Conservation (phyloP, 768 basidiomycete species). For the Mycena filopes region DNA sequence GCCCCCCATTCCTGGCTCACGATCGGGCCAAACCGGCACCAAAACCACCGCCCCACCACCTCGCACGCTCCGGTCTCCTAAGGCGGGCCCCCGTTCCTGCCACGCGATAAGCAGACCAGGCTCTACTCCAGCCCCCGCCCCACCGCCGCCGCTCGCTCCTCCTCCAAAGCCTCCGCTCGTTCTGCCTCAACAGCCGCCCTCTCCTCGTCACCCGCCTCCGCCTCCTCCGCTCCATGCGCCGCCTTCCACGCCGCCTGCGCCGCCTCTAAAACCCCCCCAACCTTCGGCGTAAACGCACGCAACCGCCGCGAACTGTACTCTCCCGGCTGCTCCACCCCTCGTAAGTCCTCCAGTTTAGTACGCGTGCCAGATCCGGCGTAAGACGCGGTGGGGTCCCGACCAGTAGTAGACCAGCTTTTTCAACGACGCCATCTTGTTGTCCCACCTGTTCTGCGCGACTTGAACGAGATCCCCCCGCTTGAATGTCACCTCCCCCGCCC, state of each 20-base stretch:
- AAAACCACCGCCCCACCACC: too few species aligned
- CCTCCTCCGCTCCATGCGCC: not conserved
- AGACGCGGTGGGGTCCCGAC: constrained; percentile 38
- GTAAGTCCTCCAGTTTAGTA: constrained; percentile 29
- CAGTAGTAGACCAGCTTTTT: constrained; percentile 45
- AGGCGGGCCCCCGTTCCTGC: too few species aligned
- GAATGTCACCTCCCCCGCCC: constrained; percentile 39
- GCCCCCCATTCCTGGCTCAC: too few species aligned
- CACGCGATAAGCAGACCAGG: too few species aligned
- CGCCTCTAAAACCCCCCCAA: constrained; percentile 17
- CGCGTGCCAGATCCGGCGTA: constrained; percentile 16
- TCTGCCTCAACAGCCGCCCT: too few species aligned
- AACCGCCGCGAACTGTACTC: constrained; percentile 17
- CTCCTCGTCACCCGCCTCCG: too few species aligned
- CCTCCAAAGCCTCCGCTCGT: constrained; percentile 1
- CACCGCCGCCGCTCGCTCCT: not conserved
- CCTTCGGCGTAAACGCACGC: constrained; percentile 18
- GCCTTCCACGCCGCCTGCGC: constrained; percentile 3
- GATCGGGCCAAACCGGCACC: too few species aligned
- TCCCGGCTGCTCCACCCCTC: constrained; percentile 3
- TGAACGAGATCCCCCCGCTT: constrained; percentile 43
- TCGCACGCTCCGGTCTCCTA: too few species aligned
- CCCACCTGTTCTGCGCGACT: constrained; percentile 39
- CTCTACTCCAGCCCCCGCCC: not conserved
- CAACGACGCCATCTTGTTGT: constrained; percentile 40